Evolutionary conservation across 768 basidiomycete genomes (phyloP), one percentile per base, ranked within the genome.

Genomic region (Suillus subalutaceus): DNA sequence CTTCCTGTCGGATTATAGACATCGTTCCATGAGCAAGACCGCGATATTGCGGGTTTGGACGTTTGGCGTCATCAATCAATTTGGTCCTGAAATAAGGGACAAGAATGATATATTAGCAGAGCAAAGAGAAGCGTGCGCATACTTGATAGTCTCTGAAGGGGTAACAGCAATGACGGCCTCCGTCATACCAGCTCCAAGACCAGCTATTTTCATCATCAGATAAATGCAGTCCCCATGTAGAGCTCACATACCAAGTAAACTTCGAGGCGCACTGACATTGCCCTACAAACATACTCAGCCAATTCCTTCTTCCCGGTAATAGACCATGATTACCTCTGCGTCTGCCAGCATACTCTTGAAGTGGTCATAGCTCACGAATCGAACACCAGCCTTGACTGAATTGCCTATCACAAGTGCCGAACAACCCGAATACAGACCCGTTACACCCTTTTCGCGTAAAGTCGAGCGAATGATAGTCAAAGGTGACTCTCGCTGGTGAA

Each of bases 71-170:
- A 72, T 96, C 96, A 65, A 99, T 96, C 65, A 99, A 86, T 75
- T 99, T 99, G 30, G 97, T 99, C 75, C 97, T 99, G 68, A 18
- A 46, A 53, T n/a, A 26, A 23, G 40, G 12, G 20, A n/a, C 12
- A 30, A 38, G 66, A 35, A 38, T 63, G 10, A 48, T 0, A 41
- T 3, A 52, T 6, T 7, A 20, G 12, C 6, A 20, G 18, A 10
- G 20, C 8, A 26, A 20, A 13, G 6, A 37, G 12, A 37, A 9
- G 16, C 4, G 2, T 48, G 40, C 2, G 78, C 92, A 50, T 58
- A 96, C 97, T 99, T 99, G 83, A 99, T 97, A 0, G 97, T 99
- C 77, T 99, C 97, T 15, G 94, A 96, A 3, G 97, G 97, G 0
- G 97, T 99, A 4, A 99, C 97, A 2, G 97, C 97, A 64, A 98